Base-by-base conservation (phyloP, 139 green algal genomes). In the Chlorella sp. region DNA sequence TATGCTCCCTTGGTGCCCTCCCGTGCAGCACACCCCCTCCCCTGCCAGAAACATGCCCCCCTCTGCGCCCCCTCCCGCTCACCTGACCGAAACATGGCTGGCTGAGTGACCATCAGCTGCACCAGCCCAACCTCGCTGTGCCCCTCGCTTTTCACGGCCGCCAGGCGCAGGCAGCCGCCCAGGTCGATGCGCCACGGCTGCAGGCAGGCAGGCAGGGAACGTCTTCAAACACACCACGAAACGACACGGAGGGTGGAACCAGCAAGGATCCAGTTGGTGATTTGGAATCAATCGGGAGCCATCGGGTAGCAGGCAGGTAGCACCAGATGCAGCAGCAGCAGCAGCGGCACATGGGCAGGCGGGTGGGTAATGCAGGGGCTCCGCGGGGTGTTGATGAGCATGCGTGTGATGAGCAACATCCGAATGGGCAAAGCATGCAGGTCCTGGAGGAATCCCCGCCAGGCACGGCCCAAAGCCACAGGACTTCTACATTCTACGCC, bases 111-210 rank as follows among this genome's bases (percentile, higher is more conserved):
- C 40, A 81, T 69, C 85, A 71, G 32, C 69, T 82, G 21, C 26
- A 81, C 40, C 68, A 88, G 32, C 4, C 5, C 36, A 24, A 28
- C 24, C 66, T 88, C 83, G 21, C 14, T 79, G 39, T 81, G 83
- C 24, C 68, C 68, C 16, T 40, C 39, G 1, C 37, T 30, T 3
- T 37, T 39, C 28, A 30, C 61, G 9, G 83, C 69, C 19, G 66
- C 83, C 83, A 68, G 32, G 22, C 66, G 64, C 39, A 53, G n/a
- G 83, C 83, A 88, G 37, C 66, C 61, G 24, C 83, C 83, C 26
- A 88, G 83, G 39, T 88, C 83, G 24, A 37, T 48, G 1, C 83
- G 83, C 83, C 83, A 88, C 2, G 83, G 83, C 83, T 88, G 83
- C 83, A 42, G 32, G 7, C 32, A 24, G 79, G 18, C n/a, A 69